phyloP scores from a whole-genome alignment of 495 filamentous ascomycete species.

The Tuber brumale region DNA sequence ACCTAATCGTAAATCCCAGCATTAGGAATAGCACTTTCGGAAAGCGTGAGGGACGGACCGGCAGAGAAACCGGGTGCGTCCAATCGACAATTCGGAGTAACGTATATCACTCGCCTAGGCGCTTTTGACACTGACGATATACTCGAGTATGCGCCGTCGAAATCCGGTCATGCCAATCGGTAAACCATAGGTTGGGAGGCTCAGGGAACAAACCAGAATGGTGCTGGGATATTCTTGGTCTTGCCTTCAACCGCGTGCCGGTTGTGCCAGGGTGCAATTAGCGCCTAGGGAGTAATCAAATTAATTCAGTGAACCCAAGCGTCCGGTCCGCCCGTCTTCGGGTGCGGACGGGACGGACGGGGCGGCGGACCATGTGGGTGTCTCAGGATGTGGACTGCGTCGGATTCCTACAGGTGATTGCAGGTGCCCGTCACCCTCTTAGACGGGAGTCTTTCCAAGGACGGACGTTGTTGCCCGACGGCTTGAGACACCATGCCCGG shows the following conservation, averaged over 20 bases:
- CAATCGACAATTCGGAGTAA: conserved; percentile 54
- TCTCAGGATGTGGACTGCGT: too few species aligned
- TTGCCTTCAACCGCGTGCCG: background rate
- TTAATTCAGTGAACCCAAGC: too few species aligned
- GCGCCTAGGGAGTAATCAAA: background rate
- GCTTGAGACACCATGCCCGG: too few species aligned
- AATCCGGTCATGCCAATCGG: conserved; percentile 27
- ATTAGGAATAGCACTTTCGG: conserved; percentile 45
- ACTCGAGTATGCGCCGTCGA: conserved; percentile 52
- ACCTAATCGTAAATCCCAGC: conserved; percentile 61
- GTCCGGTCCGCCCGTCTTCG: too few species aligned
- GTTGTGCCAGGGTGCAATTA: background rate
- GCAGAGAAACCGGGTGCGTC: conserved; percentile 60
- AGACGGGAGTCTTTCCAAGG: too few species aligned
- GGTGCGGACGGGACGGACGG: too few species aligned
- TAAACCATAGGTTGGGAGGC: background rate
- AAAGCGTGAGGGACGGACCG: conserved; percentile 40
- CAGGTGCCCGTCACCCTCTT: too few species aligned
- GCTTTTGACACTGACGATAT: conserved; percentile 48
- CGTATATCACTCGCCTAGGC: conserved; percentile 52
- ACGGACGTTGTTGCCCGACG: too few species aligned
- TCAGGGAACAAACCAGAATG: conserved; percentile 10
- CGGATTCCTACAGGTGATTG: too few species aligned
- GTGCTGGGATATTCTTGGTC: conserved; percentile 4
- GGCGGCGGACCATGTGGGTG: too few species aligned